These are phyloP conservation scores for Nothopassalora personata DNA, from an alignment of 2,329 filamentous ascomycete species.

Conservation along the genomic window DNA sequence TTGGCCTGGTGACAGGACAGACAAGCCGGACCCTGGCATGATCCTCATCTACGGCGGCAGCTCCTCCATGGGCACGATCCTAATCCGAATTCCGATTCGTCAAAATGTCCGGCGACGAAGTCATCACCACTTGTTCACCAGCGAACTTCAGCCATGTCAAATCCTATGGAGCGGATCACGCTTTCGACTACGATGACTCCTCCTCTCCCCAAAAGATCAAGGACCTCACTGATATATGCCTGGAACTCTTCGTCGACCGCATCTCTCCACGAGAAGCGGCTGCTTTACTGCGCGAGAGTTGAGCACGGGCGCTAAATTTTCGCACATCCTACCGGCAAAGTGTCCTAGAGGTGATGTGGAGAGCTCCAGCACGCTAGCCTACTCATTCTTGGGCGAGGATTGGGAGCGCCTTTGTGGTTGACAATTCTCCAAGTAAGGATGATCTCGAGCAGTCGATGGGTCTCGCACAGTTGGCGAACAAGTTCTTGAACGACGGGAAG, in stretches of 20 bases:
- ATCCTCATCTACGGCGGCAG: constrained; percentile 32
- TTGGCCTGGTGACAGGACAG: background rate
- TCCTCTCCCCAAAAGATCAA: constrained; percentile 4
- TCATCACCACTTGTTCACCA: constrained; percentile 42
- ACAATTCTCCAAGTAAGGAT: background rate
- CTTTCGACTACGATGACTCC: constrained; percentile 44
- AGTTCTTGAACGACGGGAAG: constrained; percentile 1
- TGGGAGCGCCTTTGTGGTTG: constrained; percentile 2
- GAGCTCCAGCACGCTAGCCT: background rate
- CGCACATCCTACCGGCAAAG: background rate
- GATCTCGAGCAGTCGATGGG: constrained; percentile 5
- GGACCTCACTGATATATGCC: background rate
- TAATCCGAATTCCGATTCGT: constrained; percentile 47
- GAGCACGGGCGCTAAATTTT: background rate
- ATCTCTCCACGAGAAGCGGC: constrained; percentile 1
- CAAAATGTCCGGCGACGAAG: constrained; percentile 34
- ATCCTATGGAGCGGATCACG: constrained; percentile 40
- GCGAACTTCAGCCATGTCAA: constrained; percentile 43
- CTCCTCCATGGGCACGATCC: constrained; percentile 45
- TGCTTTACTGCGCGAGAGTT: background rate
- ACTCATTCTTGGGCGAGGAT: constrained; percentile 3
- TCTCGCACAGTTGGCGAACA: background rate
- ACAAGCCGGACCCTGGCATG: constrained; percentile 7
- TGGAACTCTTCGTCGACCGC: constrained; percentile 1
- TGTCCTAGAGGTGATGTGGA: constrained; percentile 6